These are phyloP conservation scores for Coemansia sp. DNA, from an alignment of 192 early-diverging fungal species.

Conservation along the genomic window DNA sequence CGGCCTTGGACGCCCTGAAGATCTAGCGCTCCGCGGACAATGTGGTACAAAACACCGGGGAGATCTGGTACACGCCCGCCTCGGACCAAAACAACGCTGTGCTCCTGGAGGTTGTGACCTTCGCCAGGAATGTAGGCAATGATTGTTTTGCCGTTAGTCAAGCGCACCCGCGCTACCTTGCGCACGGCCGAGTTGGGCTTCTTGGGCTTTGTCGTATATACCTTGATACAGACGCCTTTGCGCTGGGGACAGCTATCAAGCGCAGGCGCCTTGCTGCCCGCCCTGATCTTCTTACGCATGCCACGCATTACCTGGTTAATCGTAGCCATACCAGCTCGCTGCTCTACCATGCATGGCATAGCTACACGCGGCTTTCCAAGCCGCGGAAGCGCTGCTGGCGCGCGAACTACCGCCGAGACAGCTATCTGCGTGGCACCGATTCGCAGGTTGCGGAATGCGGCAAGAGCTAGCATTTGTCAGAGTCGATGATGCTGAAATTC, in stretches of 20 bases:
- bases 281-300: slow-evolving; percentile 70
- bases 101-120: slow-evolving; percentile 98
- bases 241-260: slow-evolving; percentile 87
- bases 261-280: slow-evolving; percentile 76
- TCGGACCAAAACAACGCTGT: slow-evolving; percentile 93
- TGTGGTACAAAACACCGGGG: slow-evolving; percentile 96
- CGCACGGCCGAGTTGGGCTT: slow-evolving; percentile 99
- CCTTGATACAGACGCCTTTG: slow-evolving; percentile 94
- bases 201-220: slow-evolving; percentile 95
- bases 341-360: slow-evolving; percentile 6
- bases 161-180: slow-evolving; percentile 88
- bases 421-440: slow-evolving; percentile 17
- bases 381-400: slow-evolving; percentile 1
- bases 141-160: slow-evolving; percentile 92
- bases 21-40: slow-evolving; percentile 92
- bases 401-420: background rate
- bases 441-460: slow-evolving; percentile 44
- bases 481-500: too few relatives aligned
- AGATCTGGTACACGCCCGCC: slow-evolving; percentile 96
- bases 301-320: slow-evolving; percentile 93
- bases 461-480: slow-evolving; percentile 33
- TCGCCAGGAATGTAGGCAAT: slow-evolving; percentile 98
- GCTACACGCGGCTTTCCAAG: background rate
- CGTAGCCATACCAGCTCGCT: slow-evolving; percentile 71
- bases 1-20: slow-evolving; percentile 92